Conservation (phyloP, 2,329 filamentous ascomycete genomes). For the Colletotrichum sp. region DNA sequence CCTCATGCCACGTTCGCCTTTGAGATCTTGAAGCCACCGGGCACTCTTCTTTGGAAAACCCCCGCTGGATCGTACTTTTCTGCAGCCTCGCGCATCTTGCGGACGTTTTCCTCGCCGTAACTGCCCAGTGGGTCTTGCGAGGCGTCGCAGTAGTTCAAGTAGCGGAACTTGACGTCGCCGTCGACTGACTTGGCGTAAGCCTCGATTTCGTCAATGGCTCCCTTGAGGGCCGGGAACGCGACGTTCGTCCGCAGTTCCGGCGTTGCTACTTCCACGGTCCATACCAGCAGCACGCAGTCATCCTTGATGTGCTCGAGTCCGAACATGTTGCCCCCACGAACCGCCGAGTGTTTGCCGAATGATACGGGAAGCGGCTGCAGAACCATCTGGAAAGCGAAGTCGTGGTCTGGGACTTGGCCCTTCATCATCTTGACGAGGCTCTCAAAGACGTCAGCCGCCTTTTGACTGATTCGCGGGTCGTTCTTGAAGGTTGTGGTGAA, state of each 20-base stretch:
- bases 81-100: constrained; percentile 22
- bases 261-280: background rate
- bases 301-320: constrained; percentile 11
- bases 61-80: constrained; percentile 9
- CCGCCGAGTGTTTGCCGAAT: background rate
- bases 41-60: background rate
- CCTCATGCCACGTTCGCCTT: background rate
- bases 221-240: background rate
- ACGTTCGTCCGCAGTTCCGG: background rate
- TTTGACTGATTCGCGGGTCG: constrained; percentile 17
- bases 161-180: background rate
- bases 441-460: constrained; percentile 17
- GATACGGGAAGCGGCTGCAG: background rate
- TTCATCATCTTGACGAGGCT: background rate
- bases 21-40: background rate
- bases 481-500: constrained; percentile 18
- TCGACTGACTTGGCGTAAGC: background rate
- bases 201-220: background rate
- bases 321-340: background rate
- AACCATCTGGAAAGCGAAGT: background rate
- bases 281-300: constrained; percentile 8
- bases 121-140: constrained; percentile 24
- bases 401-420: background rate
- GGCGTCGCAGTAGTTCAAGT: constrained; percentile 22
- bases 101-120: constrained; percentile 26